Conservation (phyloP, 345 rosid genomes). For the Aethionema arabicum region DNA sequence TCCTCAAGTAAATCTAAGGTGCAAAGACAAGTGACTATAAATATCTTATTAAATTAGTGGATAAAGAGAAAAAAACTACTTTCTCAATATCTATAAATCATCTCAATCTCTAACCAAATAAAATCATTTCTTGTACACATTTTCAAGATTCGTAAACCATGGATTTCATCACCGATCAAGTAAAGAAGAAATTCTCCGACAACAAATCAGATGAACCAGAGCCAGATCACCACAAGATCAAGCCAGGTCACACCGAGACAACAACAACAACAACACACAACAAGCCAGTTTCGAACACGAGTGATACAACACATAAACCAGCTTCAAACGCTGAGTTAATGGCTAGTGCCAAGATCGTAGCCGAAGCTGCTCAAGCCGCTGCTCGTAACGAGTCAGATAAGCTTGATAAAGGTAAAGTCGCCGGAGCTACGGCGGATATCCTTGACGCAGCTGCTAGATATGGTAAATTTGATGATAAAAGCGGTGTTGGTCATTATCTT, state of each 20-base stretch:
- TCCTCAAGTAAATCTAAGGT: background rate
- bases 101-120: too few relatives aligned
- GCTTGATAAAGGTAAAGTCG: slow-evolving; percentile 40
- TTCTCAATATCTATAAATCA: slow-evolving; percentile 19
- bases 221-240: slow-evolving; percentile 27
- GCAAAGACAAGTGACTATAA: slow-evolving; percentile 14
- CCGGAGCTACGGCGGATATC: slow-evolving; percentile 52
- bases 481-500: slow-evolving; percentile 55
- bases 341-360: slow-evolving; percentile 62
- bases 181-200: slow-evolving; percentile 39
- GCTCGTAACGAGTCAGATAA: slow-evolving; percentile 38
- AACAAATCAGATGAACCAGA: slow-evolving; percentile 29
- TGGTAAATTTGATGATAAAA: slow-evolving; percentile 67
- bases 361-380: slow-evolving; percentile 54
- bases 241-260: slow-evolving; percentile 29
- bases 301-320: slow-evolving; percentile 35
- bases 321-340: slow-evolving; percentile 52
- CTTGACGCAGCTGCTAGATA: slow-evolving; percentile 59
- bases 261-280: slow-evolving; percentile 11
- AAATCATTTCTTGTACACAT: background rate
- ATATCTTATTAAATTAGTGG: slow-evolving; percentile 20
- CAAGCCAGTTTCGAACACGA: background rate
- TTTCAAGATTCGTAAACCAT: slow-evolving; percentile 25
- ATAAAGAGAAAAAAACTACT: background rate
- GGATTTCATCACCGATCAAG: slow-evolving; percentile 39